Evolutionary conservation across 2,329 filamentous ascomycete genomes (phyloP), one percentile per base, ranked within the genome.

Genomic region (Talaromyces rugulosus): DNA sequence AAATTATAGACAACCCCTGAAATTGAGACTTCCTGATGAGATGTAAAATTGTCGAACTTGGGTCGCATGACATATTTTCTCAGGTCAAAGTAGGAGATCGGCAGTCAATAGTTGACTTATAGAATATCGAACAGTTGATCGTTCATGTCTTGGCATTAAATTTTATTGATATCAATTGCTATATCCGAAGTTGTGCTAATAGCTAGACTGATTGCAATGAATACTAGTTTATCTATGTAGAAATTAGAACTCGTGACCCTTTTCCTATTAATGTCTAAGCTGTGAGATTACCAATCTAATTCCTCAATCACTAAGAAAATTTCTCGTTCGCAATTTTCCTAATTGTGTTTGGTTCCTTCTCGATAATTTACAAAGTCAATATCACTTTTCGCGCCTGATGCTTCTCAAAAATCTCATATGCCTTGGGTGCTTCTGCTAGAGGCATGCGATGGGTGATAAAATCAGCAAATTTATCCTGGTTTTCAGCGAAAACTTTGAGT

Each of bases 381-480:
- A 56, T 36, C 18, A 56, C 54, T 23, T 56, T 56, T 27, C 27
- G n/a, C 11, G 54, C 54, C 14, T 56, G 54, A 44, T 44, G 54
- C 11, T 56, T 56, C 28, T 56, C 54, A 40, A 56, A 56, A 18
- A 56, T 56, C n/a, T 56, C 54, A 56, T 56, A 56, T 8, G 33
- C 54, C 34, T 56, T 27, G 34, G 54, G 54, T 18, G 54, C 54
- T 28, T 56, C 34, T 18, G 54, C 54, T 40, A 56, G 40, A 23
- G 54, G 54, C 54, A 56, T 56, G 14, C 54, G 54, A 40, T 56
- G 54, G 11, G 54, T 56, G 23, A 56, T 56, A 40, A 56, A 56
- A 44, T 56, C 54, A 2, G 54, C n/a, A 28, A 56, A 56, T 56
- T 56, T 56, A 56, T 56, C 34, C 30, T 56, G 54, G 8, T 56